Conservation (phyloP, 2,329 filamentous ascomycete species). For the Sordariomycetes sp. region DNA sequence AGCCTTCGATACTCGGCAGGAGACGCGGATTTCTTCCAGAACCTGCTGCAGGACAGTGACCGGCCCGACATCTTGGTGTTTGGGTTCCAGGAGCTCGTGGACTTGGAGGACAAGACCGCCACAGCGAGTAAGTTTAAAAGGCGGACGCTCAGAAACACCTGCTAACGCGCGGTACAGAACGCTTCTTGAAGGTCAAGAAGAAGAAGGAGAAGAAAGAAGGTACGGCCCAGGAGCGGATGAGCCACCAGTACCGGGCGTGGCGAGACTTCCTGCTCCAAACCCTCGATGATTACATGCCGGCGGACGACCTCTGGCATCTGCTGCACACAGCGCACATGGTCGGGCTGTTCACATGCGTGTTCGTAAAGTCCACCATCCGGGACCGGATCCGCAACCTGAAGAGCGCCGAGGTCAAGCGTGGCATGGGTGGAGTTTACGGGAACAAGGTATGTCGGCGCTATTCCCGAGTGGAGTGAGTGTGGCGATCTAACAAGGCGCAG, state of each 20-base stretch:
- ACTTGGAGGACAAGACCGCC: conserved; percentile 92
- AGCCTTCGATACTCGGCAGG: conserved; percentile 60
- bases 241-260: conserved; percentile 95
- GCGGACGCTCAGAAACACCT: background rate
- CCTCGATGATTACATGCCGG: conserved; percentile 74
- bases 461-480: background rate
- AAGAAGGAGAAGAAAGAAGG: conserved; percentile 81
- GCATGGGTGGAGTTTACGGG: conserved; percentile 88
- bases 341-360: conserved; percentile 90
- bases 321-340: conserved; percentile 75
- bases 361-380: conserved; percentile 73
- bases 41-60: conserved; percentile 64
- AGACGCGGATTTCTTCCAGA: conserved; percentile 69
- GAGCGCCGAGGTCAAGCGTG: conserved; percentile 81
- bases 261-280: conserved; percentile 76
- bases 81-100: conserved; percentile 96
- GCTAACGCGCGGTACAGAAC: conserved; percentile 41
- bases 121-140: conserved; percentile 60
- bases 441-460: conserved; percentile 53
- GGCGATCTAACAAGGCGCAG: conserved; percentile 8
- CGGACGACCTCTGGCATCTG: conserved; percentile 68
- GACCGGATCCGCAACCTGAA: conserved; percentile 67
- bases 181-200: conserved; percentile 72
- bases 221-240: conserved; percentile 82
- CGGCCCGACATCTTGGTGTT: conserved; percentile 88